Evolutionary conservation across 176 grass and related monocot species (phyloP).

Genomic region (Musa itinerans): DNA sequence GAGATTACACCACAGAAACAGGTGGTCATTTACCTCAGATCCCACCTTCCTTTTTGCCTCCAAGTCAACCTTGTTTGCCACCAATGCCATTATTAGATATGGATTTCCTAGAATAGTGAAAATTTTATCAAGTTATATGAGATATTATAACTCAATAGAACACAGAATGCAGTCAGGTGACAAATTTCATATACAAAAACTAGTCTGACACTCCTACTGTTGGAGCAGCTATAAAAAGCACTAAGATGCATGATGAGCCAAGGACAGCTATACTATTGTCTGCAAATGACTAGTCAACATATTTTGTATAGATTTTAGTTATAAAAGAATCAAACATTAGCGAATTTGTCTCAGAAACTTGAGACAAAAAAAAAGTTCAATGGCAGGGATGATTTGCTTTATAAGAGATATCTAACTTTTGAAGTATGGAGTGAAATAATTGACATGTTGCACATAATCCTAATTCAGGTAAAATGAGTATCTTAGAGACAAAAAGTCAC

Average conservation of each 20-base stretch:
- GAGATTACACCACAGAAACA: no score
- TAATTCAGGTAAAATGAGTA: background rate
- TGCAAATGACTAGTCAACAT: background rate
- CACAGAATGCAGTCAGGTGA: background rate
- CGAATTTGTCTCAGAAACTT: no score
- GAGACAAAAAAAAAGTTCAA: no score
- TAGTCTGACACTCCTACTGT: background rate
- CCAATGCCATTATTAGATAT: slow-evolving; percentile 53
- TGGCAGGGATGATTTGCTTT: no score
- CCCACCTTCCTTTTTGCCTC: slow-evolving; percentile 47
- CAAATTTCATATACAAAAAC: background rate
- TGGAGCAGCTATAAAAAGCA: background rate
- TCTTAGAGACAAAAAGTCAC: background rate
- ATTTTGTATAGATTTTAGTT: background rate
- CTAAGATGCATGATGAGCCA: background rate
- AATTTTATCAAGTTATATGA: background rate
- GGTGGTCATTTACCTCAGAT: slow-evolving; percentile 33
- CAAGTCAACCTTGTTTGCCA: slow-evolving; percentile 73
- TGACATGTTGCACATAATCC: background rate
- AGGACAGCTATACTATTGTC: background rate
- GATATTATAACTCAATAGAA: background rate
- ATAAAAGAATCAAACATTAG: no score
- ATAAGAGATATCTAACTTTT: background rate
- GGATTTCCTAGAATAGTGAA: slow-evolving; percentile 37
- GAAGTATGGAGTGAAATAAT: background rate